Percentiles rank a stretch among this genome's conserved stretches.
These are phyloP conservation scores for Diaporthe sp. DNA, from an alignment of 2,329 filamentous ascomycete species.

Conservation along the genomic window DNA sequence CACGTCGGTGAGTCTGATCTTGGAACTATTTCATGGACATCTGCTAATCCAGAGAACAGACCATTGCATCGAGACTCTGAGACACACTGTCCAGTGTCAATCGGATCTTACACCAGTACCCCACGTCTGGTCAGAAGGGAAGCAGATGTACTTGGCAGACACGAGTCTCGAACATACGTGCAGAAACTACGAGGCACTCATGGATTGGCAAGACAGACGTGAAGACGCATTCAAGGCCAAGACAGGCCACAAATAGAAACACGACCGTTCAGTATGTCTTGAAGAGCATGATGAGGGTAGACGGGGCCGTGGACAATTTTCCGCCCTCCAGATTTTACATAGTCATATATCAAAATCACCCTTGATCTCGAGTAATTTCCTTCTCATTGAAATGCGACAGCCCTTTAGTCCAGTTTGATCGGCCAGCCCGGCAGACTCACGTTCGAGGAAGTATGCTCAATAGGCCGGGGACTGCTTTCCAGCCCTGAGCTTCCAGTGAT, in stretches of 20 bases:
- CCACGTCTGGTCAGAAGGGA: not conserved
- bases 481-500: not conserved
- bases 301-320: not conserved
- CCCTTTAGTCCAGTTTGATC: not conserved
- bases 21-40: not conserved
- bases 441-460: not conserved
- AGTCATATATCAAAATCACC: too few species aligned
- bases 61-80: not conserved
- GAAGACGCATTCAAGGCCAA: not conserved
- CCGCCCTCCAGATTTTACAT: not conserved
- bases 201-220: not conserved
- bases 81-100: not conserved
- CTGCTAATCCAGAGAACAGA: not conserved
- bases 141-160: slow-evolving; percentile 1
- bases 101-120: not conserved
- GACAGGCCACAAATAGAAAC: not conserved
- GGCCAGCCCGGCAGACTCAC: not conserved
- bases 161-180: not conserved
- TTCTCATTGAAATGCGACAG: not conserved
- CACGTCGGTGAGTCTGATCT: not conserved
- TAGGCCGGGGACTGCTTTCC: not conserved
- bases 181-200: not conserved
- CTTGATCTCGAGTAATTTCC: not conserved
- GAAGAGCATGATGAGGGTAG: not conserved
- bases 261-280: not conserved